Evolutionary conservation across 1,284 basidiomycete species (phyloP).

Genomic region (Papiliotrema terrestris): DNA sequence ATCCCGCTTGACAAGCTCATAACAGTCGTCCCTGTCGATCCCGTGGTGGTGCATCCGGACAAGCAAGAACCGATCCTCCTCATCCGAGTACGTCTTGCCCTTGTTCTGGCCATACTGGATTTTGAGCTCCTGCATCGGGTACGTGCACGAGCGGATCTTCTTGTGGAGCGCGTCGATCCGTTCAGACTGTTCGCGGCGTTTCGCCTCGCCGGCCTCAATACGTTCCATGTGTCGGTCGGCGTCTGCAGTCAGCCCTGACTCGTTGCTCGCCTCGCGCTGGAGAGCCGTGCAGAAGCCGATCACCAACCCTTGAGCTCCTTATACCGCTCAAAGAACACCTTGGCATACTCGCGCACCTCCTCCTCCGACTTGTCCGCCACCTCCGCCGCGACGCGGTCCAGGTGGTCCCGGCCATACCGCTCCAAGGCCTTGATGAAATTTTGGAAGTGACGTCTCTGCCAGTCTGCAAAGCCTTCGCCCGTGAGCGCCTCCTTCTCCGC

Average conservation of each 20-base stretch:
- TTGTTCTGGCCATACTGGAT: constrained; percentile 92
- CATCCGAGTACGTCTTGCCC: constrained; percentile 92
- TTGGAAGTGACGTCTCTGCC: constrained; percentile 92
- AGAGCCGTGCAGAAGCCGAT: no score
- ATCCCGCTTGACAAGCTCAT: constrained; percentile 94
- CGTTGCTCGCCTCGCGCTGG: neutral
- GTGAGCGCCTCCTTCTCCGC: constrained; percentile 73
- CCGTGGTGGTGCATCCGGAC: constrained; percentile 90
- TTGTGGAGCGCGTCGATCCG: constrained; percentile 82
- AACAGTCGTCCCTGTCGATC: constrained; percentile 85
- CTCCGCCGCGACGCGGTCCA: constrained; percentile 74
- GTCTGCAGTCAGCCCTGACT: constrained; percentile 52
- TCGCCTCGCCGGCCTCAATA: constrained; percentile 78
- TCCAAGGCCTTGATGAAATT: constrained; percentile 83
- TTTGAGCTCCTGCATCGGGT: constrained; percentile 92
- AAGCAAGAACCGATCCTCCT: constrained; percentile 93
- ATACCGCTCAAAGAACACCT: constrained; percentile 87
- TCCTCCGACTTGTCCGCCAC: constrained; percentile 81
- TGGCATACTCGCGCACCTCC: constrained; percentile 76
- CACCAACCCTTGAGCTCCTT: constrained; percentile 70
- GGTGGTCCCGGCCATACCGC: constrained; percentile 76
- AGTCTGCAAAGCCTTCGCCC: constrained; percentile 78
- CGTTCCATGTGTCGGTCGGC: constrained; percentile 75
- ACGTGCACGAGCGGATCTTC: constrained; percentile 76
- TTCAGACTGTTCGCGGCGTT: constrained; percentile 58